phyloP scores from a whole-genome alignment of 768 basidiomycete genomes.

The Leucocoprinus birnbaumii region DNA sequence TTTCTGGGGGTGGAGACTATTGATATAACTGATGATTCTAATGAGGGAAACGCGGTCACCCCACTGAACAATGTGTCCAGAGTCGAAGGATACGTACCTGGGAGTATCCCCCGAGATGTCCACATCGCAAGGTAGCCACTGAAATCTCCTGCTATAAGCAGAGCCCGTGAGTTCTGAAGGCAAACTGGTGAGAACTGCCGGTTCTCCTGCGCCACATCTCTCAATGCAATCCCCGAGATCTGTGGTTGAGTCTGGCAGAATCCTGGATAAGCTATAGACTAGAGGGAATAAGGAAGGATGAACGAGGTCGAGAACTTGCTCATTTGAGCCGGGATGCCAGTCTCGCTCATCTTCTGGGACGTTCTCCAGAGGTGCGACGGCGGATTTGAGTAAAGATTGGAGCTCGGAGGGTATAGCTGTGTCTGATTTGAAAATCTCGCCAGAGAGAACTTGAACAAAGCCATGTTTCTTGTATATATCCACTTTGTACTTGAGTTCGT shows the following conservation, averaged over 20 bases:
- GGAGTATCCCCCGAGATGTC: conserved; percentile 13
- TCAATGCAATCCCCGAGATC: conserved; percentile 13
- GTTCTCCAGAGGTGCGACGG: conserved; percentile 27
- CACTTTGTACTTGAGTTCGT: conserved; percentile 18
- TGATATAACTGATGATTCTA: conserved; percentile 33
- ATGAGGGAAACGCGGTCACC: background rate
- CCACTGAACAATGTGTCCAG: background rate
- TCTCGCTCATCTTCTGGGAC: conserved; percentile 30
- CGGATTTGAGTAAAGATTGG: conserved; percentile 19
- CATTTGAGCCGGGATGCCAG: conserved; percentile 42
- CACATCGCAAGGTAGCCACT: conserved; percentile 21
- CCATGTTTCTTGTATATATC: conserved; percentile 11
- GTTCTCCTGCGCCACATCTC: conserved; percentile 14
- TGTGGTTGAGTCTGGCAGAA: conserved; percentile 6
- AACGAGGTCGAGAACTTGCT: conserved; percentile 39
- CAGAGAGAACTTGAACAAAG: conserved; percentile 12
- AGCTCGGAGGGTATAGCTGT: conserved; percentile 16
- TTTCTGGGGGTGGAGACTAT: conserved; percentile 31
- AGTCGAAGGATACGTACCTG: conserved; percentile 7
- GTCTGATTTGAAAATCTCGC: conserved; percentile 22
- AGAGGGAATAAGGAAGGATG: conserved; percentile 40
- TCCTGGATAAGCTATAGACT: conserved; percentile 26
- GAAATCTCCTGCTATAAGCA: conserved; percentile 17
- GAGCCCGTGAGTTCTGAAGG: background rate
- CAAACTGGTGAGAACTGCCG: background rate